Percentiles rank a stretch among this genome's conserved stretches.
Conservation (phyloP, 140 eudicot species). For the Anethum foeniculum region DNA sequence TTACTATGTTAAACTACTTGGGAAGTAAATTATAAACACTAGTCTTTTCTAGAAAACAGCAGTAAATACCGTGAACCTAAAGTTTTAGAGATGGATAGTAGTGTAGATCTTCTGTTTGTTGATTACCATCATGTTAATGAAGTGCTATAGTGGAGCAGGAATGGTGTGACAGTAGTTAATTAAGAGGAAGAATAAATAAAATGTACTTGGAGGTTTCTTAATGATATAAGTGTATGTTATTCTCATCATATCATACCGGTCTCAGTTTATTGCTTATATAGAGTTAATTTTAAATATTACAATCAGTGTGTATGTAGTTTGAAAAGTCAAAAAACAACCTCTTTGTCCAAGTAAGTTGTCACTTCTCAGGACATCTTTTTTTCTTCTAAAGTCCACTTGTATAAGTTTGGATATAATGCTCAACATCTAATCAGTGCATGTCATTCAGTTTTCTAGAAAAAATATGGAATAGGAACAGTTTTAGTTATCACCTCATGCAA, state of each 20-base stretch:
- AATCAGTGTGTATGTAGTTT: neutral
- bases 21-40: neutral
- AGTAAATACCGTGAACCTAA: neutral
- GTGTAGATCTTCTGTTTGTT: neutral
- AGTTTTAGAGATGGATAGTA: neutral
- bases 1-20: neutral
- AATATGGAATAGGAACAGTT: neutral
- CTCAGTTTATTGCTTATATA: neutral
- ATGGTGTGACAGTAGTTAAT: neutral
- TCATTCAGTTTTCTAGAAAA: neutral
- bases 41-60: neutral
- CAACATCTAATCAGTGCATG: neutral
- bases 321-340: neutral
- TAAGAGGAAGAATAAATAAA: neutral
- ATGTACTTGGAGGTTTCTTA: neutral
- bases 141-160: neutral
- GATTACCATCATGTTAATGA: neutral
- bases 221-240: neutral
- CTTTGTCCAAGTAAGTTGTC: neutral
- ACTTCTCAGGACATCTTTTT: neutral
- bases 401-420: neutral
- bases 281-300: neutral
- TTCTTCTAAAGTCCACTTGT: neutral
- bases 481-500: neutral
- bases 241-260: neutral